Percentiles rank a stretch among this genome's conserved stretches.
Evolutionary conservation across 345 rosid species (phyloP).

Genomic region (Physaria fendleri): DNA sequence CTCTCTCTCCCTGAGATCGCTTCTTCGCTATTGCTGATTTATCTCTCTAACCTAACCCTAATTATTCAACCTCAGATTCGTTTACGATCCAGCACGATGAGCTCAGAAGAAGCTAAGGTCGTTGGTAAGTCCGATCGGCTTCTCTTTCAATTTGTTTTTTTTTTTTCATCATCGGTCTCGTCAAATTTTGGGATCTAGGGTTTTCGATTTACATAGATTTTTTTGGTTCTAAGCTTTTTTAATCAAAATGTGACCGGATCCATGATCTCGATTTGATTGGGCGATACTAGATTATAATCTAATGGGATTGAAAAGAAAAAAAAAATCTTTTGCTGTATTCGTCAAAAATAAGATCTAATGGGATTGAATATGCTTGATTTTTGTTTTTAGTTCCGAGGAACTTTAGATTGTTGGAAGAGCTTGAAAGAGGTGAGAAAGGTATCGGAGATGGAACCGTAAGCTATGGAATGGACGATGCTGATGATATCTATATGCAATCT

Average conservation of each 20-base stretch:
- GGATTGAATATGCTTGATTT: not conserved
- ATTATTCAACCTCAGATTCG: not conserved
- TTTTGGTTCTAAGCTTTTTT: not conserved
- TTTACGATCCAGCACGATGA: constrained; percentile 18
- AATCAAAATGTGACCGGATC: constrained; percentile 11
- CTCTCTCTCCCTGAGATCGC: not conserved
- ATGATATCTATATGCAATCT: constrained; percentile 86
- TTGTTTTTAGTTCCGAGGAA: constrained; percentile 54
- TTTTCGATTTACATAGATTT: not conserved
- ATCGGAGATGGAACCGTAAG: constrained; percentile 88
- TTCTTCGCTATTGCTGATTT: not conserved
- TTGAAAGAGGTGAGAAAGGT: constrained; percentile 90
- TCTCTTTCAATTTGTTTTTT: too few relatives aligned
- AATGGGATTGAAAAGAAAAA: not conserved
- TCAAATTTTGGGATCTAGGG: constrained; percentile 18
- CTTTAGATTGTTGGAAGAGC: constrained; percentile 86
- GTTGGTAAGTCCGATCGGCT: constrained; percentile 22
- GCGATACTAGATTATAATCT: too few relatives aligned
- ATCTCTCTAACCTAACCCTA: constrained; percentile 4
- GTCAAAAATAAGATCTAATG: too few relatives aligned
- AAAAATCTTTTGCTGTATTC: too few relatives aligned
- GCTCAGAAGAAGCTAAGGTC: constrained; percentile 29
- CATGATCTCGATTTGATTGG: not conserved
- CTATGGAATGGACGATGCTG: constrained; percentile 93
- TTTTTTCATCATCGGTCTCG: not conserved